Percentiles rank a stretch among this genome's conserved stretches.
Evolutionary conservation across 345 rosid genomes (phyloP).

Genomic region (Salix suchowensis): DNA sequence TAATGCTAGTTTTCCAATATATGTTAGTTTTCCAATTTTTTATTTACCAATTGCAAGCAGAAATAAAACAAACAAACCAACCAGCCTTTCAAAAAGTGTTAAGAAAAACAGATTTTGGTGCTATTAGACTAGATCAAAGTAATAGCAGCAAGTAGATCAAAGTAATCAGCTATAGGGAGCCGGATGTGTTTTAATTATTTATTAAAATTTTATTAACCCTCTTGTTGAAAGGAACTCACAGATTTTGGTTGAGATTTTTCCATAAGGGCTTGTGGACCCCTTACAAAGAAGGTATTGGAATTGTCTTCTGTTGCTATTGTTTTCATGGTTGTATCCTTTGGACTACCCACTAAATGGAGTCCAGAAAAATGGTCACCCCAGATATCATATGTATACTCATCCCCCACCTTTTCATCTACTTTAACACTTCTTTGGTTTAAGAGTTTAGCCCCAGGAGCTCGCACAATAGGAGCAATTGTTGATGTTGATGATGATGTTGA

Average conservation of each 20-base stretch:
- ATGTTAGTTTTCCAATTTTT: neutral
- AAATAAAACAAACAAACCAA: too few relatives aligned
- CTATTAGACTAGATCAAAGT: too few relatives aligned
- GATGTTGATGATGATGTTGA: slow-evolving; percentile 44
- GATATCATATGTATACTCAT: slow-evolving; percentile 59
- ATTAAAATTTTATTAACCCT: slow-evolving; percentile 40
- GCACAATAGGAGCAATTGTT: slow-evolving; percentile 51
- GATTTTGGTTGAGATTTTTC: slow-evolving; percentile 40
- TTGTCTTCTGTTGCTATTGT: slow-evolving; percentile 32
- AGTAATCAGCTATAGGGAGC: neutral
- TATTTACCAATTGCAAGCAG: neutral
- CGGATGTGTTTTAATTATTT: neutral
- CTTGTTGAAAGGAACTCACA: slow-evolving; percentile 50
- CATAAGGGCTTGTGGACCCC: slow-evolving; percentile 70
- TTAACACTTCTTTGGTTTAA: slow-evolving; percentile 20
- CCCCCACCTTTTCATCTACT: slow-evolving; percentile 32
- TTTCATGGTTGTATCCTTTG: slow-evolving; percentile 37
- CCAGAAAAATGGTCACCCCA: slow-evolving; percentile 84
- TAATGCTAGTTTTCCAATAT: neutral
- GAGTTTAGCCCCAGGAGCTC: slow-evolving; percentile 69
- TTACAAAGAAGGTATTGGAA: slow-evolving; percentile 73
- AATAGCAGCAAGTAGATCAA: too few relatives aligned
- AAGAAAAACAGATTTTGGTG: neutral
- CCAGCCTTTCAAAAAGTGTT: neutral
- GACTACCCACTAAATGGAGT: slow-evolving; percentile 37